Conservation (phyloP, 176 grass and related monocot genomes). For the Dendrocalamus sinicus region DNA sequence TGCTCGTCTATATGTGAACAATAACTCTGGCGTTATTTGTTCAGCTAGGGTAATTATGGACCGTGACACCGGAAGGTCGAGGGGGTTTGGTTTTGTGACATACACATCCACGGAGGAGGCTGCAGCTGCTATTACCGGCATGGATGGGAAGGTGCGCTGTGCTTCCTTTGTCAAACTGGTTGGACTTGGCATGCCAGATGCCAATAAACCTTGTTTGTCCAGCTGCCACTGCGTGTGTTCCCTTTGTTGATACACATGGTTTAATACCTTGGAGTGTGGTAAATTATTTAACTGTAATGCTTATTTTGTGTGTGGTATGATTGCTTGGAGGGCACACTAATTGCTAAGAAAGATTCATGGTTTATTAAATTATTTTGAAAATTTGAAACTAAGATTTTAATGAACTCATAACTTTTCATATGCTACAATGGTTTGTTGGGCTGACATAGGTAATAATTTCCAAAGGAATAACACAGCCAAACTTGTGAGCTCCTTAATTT, state of each 20-base stretch:
- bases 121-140: slow-evolving; percentile 53
- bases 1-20: background rate
- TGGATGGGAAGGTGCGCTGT: slow-evolving; percentile 68
- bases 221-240: background rate
- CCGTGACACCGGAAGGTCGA: slow-evolving; percentile 62
- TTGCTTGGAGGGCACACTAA: background rate
- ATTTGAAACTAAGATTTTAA: background rate
- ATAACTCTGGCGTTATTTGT: slow-evolving; percentile 24
- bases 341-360: background rate
- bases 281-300: background rate
- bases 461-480: background rate
- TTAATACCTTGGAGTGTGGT: background rate
- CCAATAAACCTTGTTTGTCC: background rate
- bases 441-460: background rate
- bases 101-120: slow-evolving; percentile 62
- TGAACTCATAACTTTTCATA: background rate
- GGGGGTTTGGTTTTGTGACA: slow-evolving; percentile 77
- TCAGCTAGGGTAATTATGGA: slow-evolving; percentile 71
- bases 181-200: background rate
- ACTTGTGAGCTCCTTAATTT: background rate
- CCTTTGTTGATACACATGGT: background rate
- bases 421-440: background rate
- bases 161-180: background rate
- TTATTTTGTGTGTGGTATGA: background rate
- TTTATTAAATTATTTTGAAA: background rate